These are phyloP conservation scores for Alternaria sp. DNA, from an alignment of 2,329 filamentous ascomycete species.

Conservation along the genomic window DNA sequence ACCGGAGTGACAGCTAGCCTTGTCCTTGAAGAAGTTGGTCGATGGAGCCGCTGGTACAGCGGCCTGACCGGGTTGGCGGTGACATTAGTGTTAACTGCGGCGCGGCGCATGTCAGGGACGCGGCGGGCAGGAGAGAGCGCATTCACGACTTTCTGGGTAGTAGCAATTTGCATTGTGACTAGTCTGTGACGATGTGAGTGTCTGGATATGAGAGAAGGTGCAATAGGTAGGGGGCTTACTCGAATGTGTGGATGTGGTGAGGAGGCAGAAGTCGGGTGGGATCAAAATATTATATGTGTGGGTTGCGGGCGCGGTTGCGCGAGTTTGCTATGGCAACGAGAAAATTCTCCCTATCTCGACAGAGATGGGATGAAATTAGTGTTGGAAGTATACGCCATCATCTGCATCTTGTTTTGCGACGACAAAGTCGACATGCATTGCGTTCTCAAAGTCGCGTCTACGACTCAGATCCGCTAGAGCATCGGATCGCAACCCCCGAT, in stretches of 20 bases:
- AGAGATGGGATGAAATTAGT: neutral
- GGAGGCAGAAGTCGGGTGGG: neutral
- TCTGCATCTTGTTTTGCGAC: neutral
- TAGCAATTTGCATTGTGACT: neutral
- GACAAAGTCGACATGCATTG: neutral
- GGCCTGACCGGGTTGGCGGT: neutral
- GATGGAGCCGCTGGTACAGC: constrained; percentile 5
- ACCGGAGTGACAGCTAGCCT: neutral
- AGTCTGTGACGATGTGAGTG: neutral
- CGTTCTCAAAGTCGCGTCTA: neutral
- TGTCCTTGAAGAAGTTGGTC: neutral
- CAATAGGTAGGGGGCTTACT: neutral
- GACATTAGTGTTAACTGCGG: constrained; percentile 5
- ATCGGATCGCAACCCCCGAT: neutral
- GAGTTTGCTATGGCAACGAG: neutral
- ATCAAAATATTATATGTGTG: neutral
- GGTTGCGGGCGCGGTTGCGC: neutral
- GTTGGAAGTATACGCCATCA: neutral
- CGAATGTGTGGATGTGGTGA: neutral
- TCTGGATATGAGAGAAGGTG: neutral
- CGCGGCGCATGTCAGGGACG: constrained; percentile 4
- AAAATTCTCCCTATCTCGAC: neutral
- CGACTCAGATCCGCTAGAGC: neutral
- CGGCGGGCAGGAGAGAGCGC: neutral
- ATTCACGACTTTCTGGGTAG: neutral